These are phyloP conservation scores for Hordeum marinum DNA, from an alignment of 176 grass and related monocot genomes.

Conservation along the genomic window DNA sequence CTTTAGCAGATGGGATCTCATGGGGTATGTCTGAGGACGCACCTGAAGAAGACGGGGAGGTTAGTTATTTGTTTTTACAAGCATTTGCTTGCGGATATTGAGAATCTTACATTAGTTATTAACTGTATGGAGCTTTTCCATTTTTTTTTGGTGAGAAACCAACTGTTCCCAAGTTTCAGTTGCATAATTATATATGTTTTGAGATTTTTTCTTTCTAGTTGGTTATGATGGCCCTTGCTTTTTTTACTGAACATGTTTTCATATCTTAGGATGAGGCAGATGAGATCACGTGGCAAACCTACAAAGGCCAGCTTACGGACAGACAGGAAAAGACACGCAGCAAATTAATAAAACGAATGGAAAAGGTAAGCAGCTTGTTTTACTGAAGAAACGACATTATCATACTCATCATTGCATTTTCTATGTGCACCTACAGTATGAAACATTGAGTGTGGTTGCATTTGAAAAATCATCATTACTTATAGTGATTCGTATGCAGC, in stretches of 20 bases:
- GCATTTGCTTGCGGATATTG: background rate
- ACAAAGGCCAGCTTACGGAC: slow-evolving; percentile 90
- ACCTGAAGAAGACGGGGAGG: slow-evolving; percentile 67
- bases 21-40: slow-evolving; percentile 98
- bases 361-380: slow-evolving; percentile 60
- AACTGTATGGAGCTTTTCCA: background rate
- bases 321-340: slow-evolving; percentile 92
- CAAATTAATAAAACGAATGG: slow-evolving; percentile 95
- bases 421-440: slow-evolving; percentile 2
- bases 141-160: background rate
- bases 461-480: background rate
- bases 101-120: background rate
- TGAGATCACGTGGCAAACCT: slow-evolving; percentile 96
- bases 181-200: background rate
- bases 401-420: background rate
- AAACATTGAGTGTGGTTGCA: background rate
- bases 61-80: slow-evolving; percentile 25
- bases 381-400: slow-evolving; percentile 2
- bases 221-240: background rate
- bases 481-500: background rate
- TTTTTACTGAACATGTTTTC: slow-evolving; percentile 2
- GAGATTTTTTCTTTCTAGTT: background rate
- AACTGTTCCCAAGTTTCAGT: background rate
- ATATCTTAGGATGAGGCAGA: slow-evolving; percentile 74
- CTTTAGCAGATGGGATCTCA: slow-evolving; percentile 89